These are phyloP conservation scores for Breynia disticha DNA, from an alignment of 441 rosid genomes.

Conservation along the genomic window DNA sequence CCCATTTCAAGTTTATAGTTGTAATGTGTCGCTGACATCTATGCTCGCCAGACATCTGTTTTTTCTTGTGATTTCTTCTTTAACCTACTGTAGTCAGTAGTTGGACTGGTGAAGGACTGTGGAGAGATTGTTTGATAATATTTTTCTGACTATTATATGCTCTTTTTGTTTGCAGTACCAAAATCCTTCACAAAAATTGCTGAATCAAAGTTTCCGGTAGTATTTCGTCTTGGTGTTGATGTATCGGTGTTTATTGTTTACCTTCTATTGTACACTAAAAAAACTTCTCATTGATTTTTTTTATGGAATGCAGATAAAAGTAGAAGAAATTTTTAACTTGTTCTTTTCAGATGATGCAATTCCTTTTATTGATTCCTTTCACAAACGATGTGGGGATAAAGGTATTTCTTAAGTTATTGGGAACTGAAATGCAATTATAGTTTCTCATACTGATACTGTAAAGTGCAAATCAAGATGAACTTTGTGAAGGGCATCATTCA, in stretches of 20 bases:
- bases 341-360: conserved; percentile 62
- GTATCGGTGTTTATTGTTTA: conserved; percentile 4
- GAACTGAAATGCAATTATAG: conserved; percentile 6
- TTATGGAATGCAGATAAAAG: conserved; percentile 53
- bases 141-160: conserved; percentile 15
- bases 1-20: conserved; percentile 4
- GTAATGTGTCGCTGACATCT: conserved; percentile 1
- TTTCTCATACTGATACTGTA: conserved; percentile 9
- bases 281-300: conserved; percentile 13
- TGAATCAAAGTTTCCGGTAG: conserved; percentile 68
- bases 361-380: conserved; percentile 67
- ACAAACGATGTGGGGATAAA: conserved; percentile 77
- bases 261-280: not conserved
- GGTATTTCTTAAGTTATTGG: conserved; percentile 35
- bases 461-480: conserved; percentile 9
- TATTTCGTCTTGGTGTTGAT: conserved; percentile 20
- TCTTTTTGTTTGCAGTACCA: conserved; percentile 48
- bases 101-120: too few species aligned
- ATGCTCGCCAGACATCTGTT: conserved; percentile 1
- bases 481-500: conserved; percentile 5
- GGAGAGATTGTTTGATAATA: too few species aligned
- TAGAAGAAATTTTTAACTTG: conserved; percentile 65
- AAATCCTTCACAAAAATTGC: conserved; percentile 58
- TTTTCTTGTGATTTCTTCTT: not conserved
- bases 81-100: too few species aligned